Conservation (phyloP, 2,329 filamentous ascomycete species). For the Xylariaceae sp. region DNA sequence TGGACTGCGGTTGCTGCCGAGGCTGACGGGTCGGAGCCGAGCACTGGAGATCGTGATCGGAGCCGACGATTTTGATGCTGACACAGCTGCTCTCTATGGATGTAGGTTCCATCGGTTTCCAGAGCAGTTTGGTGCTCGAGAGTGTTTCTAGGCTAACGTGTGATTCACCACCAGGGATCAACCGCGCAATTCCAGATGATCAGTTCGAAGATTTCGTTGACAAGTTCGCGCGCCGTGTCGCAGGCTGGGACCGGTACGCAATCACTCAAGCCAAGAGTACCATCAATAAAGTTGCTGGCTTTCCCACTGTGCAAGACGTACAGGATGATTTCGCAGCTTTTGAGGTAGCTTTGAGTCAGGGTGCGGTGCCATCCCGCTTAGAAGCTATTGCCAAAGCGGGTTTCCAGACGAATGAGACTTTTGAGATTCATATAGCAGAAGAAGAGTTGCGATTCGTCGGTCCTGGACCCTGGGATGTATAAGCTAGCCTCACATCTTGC, state of each 20-base stretch:
- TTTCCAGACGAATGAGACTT: too few species aligned
- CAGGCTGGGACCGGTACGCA: neutral
- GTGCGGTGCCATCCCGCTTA: neutral
- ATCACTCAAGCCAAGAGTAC: neutral
- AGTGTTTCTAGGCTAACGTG: neutral
- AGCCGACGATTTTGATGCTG: neutral
- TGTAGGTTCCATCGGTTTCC: neutral
- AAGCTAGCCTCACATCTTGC: too few species aligned
- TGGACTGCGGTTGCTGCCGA: neutral
- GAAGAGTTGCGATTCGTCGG: too few species aligned
- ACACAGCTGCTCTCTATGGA: conserved; percentile 2
- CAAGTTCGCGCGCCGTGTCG: conserved; percentile 5
- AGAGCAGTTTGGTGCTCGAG: neutral
- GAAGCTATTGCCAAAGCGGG: neutral
- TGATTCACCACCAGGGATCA: neutral
- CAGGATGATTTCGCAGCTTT: neutral
- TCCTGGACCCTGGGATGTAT: too few species aligned
- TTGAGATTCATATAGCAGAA: neutral
- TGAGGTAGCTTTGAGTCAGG: neutral
- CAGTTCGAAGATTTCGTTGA: neutral
- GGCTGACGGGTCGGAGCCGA: neutral
- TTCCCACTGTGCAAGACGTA: neutral
- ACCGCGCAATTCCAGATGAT: neutral
- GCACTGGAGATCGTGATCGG: neutral
- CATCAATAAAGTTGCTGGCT: neutral